These are phyloP conservation scores for Mycena albidolilacea DNA, from an alignment of 768 basidiomycete genomes.

Conservation along the genomic window DNA sequence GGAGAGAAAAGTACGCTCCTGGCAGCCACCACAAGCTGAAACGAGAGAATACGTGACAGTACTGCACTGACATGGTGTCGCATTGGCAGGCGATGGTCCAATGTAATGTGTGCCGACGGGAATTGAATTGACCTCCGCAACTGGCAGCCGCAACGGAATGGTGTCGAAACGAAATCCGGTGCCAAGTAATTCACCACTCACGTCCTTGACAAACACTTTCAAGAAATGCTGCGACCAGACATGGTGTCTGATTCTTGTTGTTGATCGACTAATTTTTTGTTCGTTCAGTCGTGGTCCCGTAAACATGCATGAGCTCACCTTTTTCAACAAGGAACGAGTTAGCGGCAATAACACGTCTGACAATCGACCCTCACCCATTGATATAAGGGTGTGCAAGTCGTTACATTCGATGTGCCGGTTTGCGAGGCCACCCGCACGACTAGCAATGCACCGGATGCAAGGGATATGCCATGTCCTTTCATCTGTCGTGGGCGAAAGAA, in stretches of 20 bases:
- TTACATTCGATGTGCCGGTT: constrained; percentile 52
- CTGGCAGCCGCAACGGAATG: constrained; percentile 44
- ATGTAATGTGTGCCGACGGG: constrained; percentile 57
- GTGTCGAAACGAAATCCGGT: constrained; percentile 13
- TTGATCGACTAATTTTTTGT: constrained; percentile 52
- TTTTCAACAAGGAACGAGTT: background rate
- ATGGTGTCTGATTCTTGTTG: constrained; percentile 62
- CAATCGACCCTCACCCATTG: constrained; percentile 50
- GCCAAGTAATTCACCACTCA: constrained; percentile 38
- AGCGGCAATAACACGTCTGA: background rate
- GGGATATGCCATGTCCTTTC: constrained; percentile 17
- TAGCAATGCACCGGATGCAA: constrained; percentile 20
- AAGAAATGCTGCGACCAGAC: constrained; percentile 64
- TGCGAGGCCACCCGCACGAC: constrained; percentile 48
- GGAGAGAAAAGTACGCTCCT: constrained; percentile 57
- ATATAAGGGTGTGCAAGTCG: constrained; percentile 52
- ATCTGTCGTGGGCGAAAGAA: constrained; percentile 35
- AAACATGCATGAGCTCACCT: background rate
- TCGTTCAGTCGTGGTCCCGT: background rate
- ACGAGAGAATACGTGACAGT: constrained; percentile 71
- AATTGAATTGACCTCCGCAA: constrained; percentile 55
- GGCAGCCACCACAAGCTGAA: constrained; percentile 74
- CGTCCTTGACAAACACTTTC: constrained; percentile 59
- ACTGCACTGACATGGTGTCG: constrained; percentile 67
- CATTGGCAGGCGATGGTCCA: constrained; percentile 53